Conservation (phyloP, 768 basidiomycete genomes). For the Chalciporus sphaerocephalus region DNA sequence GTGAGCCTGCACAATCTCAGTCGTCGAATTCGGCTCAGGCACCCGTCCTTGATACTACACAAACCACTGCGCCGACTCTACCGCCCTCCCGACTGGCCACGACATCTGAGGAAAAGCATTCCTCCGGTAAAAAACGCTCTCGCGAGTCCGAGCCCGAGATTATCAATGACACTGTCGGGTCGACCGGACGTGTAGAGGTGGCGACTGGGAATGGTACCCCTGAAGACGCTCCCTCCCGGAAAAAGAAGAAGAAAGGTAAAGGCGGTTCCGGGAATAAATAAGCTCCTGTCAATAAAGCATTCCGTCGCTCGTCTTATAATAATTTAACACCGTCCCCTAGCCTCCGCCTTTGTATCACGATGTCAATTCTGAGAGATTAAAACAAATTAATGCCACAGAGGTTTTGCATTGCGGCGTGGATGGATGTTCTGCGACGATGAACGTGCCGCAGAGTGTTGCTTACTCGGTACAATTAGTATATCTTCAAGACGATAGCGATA, state of each 20-base stretch:
- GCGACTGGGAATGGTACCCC: neutral
- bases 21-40: neutral
- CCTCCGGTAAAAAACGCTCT: conserved; percentile 18
- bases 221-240: conserved; percentile 12
- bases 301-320: too few species aligned
- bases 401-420: too few species aligned
- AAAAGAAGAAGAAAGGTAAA: conserved; percentile 23
- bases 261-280: conserved; percentile 4
- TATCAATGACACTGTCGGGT: neutral
- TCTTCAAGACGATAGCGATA: too few species aligned
- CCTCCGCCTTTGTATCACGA: too few species aligned
- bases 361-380: too few species aligned
- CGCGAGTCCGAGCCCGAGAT: conserved; percentile 17
- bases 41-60: neutral
- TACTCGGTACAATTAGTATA: too few species aligned
- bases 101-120: neutral
- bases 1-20: neutral
- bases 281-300: too few species aligned
- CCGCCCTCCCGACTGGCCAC: neutral
- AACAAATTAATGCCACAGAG: too few species aligned
- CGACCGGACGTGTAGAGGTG: neutral
- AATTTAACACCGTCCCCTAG: too few species aligned
- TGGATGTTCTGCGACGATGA: too few species aligned
- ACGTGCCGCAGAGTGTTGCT: too few species aligned
- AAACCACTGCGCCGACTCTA: neutral